phyloP scores from a whole-genome alignment of 2,329 filamentous ascomycete species.

The Fusarium oligoseptatum region DNA sequence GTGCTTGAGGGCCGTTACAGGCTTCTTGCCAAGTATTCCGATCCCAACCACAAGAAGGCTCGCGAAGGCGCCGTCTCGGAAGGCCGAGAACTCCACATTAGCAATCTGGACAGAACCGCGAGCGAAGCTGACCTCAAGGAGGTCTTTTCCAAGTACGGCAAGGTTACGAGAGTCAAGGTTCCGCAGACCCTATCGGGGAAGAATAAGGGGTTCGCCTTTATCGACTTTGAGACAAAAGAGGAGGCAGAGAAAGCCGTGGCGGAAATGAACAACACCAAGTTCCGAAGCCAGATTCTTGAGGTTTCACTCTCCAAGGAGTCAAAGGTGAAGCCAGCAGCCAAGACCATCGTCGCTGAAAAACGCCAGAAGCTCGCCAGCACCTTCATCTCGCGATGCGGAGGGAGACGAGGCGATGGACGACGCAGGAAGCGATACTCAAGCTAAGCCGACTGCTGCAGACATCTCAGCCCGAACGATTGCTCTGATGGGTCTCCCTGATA shows the following conservation, averaged over 20 bases:
- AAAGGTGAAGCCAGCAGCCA: constrained; percentile 69
- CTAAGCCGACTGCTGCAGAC: constrained; percentile 60
- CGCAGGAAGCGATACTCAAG: constrained; percentile 22
- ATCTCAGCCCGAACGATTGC: constrained; percentile 79
- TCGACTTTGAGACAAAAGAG: constrained; percentile 80
- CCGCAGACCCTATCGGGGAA: constrained; percentile 76
- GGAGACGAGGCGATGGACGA: constrained; percentile 57
- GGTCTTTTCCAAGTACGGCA: constrained; percentile 82
- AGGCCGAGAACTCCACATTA: constrained; percentile 86
- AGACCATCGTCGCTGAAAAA: constrained; percentile 52
- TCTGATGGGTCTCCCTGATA: constrained; percentile 90
- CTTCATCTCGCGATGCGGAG: constrained; percentile 52
- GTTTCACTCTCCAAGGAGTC: constrained; percentile 72
- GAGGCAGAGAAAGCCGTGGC: constrained; percentile 75
- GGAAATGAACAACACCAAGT: constrained; percentile 77
- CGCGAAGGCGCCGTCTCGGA: constrained; percentile 87
- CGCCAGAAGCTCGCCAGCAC: constrained; percentile 52
- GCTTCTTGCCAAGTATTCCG: constrained; percentile 84
- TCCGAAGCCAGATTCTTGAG: constrained; percentile 75
- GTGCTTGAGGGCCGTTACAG: constrained; percentile 76
- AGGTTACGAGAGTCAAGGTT: constrained; percentile 78
- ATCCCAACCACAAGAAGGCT: constrained; percentile 82
- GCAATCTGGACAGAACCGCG: constrained; percentile 72
- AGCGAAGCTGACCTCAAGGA: constrained; percentile 77
- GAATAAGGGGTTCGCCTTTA: constrained; percentile 83